Evolutionary conservation across 148 eudicot genomes (phyloP).

Genomic region (Vaccinium vitisidaea): DNA sequence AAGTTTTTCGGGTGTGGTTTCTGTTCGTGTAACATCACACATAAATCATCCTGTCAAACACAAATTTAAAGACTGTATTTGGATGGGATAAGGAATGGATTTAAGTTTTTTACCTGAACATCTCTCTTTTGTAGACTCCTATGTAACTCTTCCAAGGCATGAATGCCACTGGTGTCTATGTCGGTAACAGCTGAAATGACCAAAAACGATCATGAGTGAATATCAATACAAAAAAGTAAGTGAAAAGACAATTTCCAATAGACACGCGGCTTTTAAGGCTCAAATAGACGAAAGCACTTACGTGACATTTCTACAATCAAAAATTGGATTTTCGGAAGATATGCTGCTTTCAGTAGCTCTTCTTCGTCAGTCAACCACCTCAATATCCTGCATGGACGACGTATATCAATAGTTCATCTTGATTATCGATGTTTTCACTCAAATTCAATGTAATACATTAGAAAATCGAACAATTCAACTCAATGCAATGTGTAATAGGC

Average conservation of each 20-base stretch:
- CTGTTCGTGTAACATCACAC: neutral
- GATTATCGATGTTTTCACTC: neutral
- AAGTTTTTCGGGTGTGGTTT: neutral
- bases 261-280: neutral
- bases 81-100: neutral
- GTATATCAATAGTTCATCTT: neutral
- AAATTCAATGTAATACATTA: neutral
- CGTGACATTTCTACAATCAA: slow-evolving; percentile 91
- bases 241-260: neutral
- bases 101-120: slow-evolving; percentile 43
- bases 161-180: slow-evolving; percentile 94
- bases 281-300: slow-evolving; percentile 30
- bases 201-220: neutral
- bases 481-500: neutral
- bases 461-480: neutral
- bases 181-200: slow-evolving; percentile 78
- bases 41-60: neutral
- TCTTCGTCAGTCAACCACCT: slow-evolving; percentile 84
- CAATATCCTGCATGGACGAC: slow-evolving; percentile 49
- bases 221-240: neutral
- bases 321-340: slow-evolving; percentile 50
- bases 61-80: neutral
- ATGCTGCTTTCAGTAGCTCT: slow-evolving; percentile 43
- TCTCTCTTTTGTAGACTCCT: slow-evolving; percentile 62
- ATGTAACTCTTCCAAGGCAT: slow-evolving; percentile 77